A percentile compares a stretch with the other conserved stretches of the same genome.
phyloP scores from a whole-genome alignment of 2,329 filamentous ascomycete genomes.

The Fusarium bulbicola region DNA sequence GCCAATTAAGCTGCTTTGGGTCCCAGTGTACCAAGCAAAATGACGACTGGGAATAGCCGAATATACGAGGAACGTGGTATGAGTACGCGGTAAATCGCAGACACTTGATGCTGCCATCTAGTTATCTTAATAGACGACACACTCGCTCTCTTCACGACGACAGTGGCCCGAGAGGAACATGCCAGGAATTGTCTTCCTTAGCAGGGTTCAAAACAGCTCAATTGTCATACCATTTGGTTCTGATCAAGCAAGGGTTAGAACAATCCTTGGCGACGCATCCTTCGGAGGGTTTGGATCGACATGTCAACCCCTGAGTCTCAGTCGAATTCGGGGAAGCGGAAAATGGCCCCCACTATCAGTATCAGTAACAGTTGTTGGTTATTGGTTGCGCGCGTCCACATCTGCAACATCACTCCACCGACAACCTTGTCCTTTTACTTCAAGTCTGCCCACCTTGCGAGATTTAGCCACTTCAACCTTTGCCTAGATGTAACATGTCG shows the following conservation, averaged over 20 bases:
- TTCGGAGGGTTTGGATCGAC: neutral
- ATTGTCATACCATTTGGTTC: neutral
- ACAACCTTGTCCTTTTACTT: neutral
- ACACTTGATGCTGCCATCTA: rapidly evolving
- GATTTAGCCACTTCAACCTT: neutral
- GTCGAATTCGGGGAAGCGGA: neutral
- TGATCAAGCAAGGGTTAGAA: too few relatives aligned
- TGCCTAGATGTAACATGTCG: too few relatives aligned
- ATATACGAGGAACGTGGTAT: neutral
- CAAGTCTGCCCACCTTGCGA: neutral
- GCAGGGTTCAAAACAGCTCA: too few relatives aligned
- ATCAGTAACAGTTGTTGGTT: neutral
- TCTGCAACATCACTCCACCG: neutral
- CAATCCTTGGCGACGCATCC: neutral
- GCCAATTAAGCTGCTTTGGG: neutral
- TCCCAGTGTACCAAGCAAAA: neutral
- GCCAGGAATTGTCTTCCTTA: rapidly evolving
- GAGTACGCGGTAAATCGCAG: neutral
- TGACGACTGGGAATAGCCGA: neutral
- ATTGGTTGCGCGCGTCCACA: neutral
- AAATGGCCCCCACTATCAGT: neutral
- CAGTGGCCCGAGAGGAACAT: neutral
- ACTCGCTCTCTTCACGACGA: too few relatives aligned
- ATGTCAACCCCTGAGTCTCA: neutral
- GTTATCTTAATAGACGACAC: neutral